Percentiles rank a stretch among this genome's conserved stretches.
phyloP scores from a whole-genome alignment of 2,329 filamentous ascomycete species.

The Rhynchosporium graminicola region DNA sequence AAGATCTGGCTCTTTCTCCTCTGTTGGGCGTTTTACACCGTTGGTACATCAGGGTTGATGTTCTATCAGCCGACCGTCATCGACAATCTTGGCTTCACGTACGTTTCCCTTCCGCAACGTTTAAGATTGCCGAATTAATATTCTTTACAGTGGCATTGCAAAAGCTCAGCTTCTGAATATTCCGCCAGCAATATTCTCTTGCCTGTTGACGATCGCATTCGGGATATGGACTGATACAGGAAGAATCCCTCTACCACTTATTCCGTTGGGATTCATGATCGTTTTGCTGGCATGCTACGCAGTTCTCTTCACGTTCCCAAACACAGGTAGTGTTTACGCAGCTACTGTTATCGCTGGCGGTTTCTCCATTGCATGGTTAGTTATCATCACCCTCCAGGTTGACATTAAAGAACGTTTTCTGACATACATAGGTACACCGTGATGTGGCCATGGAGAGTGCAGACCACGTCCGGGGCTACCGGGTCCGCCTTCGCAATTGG shows the following conservation, averaged over 20 bases:
- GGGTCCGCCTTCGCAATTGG: slow-evolving; percentile 53
- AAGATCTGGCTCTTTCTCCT: slow-evolving; percentile 50
- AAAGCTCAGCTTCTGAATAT: slow-evolving; percentile 52
- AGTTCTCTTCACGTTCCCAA: slow-evolving; percentile 49
- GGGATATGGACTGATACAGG: slow-evolving; percentile 48
- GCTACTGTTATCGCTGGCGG: slow-evolving; percentile 23
- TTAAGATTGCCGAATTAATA: background rate
- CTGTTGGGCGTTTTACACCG: slow-evolving; percentile 48
- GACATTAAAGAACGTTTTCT: slow-evolving; percentile 43
- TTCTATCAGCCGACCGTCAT: slow-evolving; percentile 49
- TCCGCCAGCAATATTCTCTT: slow-evolving; percentile 46
- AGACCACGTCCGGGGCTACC: slow-evolving; percentile 49
- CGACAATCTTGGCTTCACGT: slow-evolving; percentile 46
- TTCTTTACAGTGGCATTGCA: slow-evolving; percentile 42
- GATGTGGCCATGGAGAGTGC: slow-evolving; percentile 56
- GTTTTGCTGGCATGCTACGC: slow-evolving; percentile 49
- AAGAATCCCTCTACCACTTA: slow-evolving; percentile 46
- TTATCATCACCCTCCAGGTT: slow-evolving; percentile 41
- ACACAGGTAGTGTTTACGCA: slow-evolving; percentile 49
- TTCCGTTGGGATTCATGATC: slow-evolving; percentile 46
- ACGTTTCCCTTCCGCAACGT: background rate
- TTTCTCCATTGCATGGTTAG: no score
- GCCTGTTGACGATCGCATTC: slow-evolving; percentile 46
- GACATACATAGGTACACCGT: slow-evolving; percentile 43
- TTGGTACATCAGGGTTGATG: slow-evolving; percentile 45